Base-by-base conservation (phyloP, 768 basidiomycete species). In the Phanerochaete carnosa region DNA sequence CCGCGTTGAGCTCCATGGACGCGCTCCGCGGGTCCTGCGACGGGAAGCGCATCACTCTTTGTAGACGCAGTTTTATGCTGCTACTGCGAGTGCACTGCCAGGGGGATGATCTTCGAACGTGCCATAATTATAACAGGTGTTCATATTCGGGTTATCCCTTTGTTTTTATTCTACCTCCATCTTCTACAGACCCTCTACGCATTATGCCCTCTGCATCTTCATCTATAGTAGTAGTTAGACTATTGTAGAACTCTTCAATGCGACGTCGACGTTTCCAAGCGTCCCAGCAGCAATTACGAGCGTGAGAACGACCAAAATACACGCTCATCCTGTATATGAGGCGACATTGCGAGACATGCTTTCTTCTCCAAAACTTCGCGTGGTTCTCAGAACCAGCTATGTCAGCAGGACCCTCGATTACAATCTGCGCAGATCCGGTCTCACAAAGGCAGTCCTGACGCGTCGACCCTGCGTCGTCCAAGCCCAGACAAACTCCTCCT, bases 211-310 rank as follows among this genome's bases (percentile, higher is more conserved):
- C 37, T 26, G 54, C 54, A 55, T 55, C 35, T 23, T 49, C 26
- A 49, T 25, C 47, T 52, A 43, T 25, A 39, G 54, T 55, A 55
- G 54, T 55, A 55, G 2, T 43, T 55, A 55, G 39, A 55, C 37
- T 37, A 55, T 32, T 55, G 15, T 16, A 15, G 15, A 32, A 33
- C 32, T 52, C 9, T 30, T n/a, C 30, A 43, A 43, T 43, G 19
- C 39, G 19, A 9, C 19, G 39, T 19, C 19, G 4, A 43, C 39
- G 39, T 43, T 19, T 43, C 39, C 7, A 43, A 4, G 19, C 8
- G 4, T 19, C 19, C 16, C n/a, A n/a, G 39, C 39, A 9, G 11
- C 11, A 43, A 43, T 35, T 35, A 13, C 6, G 33, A 7, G 33
- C 33, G 13, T 35, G 33, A 35, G 6, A 7, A 7, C 13, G 33